Percentiles rank a stretch among this genome's conserved stretches.
Evolutionary conservation across 2,329 filamentous ascomycete species (phyloP).

Genomic region (Coniochaeta pulveracea): DNA sequence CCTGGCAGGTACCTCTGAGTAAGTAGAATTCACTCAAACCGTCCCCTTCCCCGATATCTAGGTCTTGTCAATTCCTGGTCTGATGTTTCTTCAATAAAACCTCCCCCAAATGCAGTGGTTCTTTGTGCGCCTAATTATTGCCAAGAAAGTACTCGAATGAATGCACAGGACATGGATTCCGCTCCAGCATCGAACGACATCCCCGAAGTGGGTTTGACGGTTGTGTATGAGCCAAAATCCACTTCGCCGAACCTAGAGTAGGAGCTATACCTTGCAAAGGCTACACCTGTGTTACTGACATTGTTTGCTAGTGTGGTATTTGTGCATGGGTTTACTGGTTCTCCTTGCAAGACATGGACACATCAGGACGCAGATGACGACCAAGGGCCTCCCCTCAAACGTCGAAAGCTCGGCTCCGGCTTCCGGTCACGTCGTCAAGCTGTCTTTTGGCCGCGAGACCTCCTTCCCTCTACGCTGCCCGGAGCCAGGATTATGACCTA

Average conservation of each 20-base stretch:
- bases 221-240: neutral
- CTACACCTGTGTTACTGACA: neutral
- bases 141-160: too few relatives aligned
- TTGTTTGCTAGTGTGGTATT: conserved; percentile 1
- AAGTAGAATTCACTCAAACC: too few relatives aligned
- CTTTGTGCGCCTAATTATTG: too few relatives aligned
- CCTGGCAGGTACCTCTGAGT: too few relatives aligned
- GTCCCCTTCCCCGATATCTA: too few relatives aligned
- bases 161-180: too few relatives aligned
- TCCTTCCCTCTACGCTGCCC: conserved; percentile 11
- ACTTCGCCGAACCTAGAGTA: neutral
- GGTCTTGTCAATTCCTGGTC: too few relatives aligned
- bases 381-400: neutral
- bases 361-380: neutral
- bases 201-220: conserved; percentile 1
- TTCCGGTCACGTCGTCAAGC: neutral
- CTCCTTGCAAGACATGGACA: conserved; percentile 2
- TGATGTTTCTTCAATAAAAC: too few relatives aligned
- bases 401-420: neutral
- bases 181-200: too few relatives aligned
- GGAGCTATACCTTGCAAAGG: neutral
- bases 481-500: conserved; percentile 16
- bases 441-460: conserved; percentile 15
- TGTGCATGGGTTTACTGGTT: conserved; percentile 2
- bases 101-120: too few relatives aligned